Conservation (phyloP, 768 basidiomycete genomes). For the Lentinula sp. region DNA sequence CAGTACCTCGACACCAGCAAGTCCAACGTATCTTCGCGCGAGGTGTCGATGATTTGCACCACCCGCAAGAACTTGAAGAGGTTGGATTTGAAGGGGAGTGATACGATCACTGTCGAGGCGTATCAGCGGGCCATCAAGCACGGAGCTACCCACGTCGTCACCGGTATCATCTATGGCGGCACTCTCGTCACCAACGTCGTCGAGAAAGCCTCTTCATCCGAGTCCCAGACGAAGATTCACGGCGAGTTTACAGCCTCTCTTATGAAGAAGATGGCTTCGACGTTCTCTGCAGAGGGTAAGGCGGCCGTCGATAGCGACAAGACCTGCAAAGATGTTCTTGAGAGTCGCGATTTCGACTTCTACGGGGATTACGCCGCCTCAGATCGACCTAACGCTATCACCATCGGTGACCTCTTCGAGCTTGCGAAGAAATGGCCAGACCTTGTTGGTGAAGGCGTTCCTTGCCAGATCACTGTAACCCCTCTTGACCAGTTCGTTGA, state of each 20-base stretch:
- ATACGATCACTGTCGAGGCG: not conserved
- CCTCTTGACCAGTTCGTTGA: constrained; percentile 10
- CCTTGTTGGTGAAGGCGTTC: constrained; percentile 11
- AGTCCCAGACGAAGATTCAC: not conserved
- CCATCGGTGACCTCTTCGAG: constrained; percentile 9
- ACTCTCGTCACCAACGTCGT: constrained; percentile 8
- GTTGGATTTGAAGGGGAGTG: not conserved
- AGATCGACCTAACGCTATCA: constrained; percentile 4
- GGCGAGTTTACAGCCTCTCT: not conserved
- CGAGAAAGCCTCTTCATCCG: not conserved
- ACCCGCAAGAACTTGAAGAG: constrained; percentile 4
- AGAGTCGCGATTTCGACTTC: constrained; percentile 2
- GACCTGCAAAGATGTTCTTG: constrained; percentile 7
- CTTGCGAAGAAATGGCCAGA: constrained; percentile 7
- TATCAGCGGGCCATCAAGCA: constrained; percentile 1
- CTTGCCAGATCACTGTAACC: constrained; percentile 9
- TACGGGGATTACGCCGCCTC: not conserved
- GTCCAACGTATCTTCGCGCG: constrained; percentile 5
- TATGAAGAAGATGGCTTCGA: constrained; percentile 7
- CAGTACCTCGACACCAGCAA: constrained; percentile 9
- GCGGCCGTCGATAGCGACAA: constrained; percentile 7
- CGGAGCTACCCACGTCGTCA: constrained; percentile 13
- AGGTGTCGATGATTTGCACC: constrained; percentile 4
- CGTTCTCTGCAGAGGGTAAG: constrained; percentile 7
- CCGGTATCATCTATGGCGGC: constrained; percentile 12